Percentiles rank a stretch among this genome's conserved stretches.
Evolutionary conservation across 345 rosid species (phyloP).

Genomic region (Kernera saxatilis): DNA sequence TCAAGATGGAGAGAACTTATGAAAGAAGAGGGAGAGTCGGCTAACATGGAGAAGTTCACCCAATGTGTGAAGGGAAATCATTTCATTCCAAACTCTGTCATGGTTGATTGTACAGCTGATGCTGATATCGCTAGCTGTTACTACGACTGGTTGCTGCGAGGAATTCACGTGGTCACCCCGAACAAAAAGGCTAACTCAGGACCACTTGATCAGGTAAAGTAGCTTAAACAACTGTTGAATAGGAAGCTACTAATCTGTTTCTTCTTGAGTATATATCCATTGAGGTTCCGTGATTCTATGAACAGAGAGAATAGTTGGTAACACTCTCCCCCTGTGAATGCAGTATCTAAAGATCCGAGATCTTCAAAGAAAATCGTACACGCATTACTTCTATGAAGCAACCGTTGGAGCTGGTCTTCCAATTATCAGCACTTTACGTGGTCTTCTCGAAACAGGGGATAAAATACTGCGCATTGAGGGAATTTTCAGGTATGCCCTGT

Average conservation of each 20-base stretch:
- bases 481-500: conserved; percentile 65
- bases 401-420: conserved; percentile 99
- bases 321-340: conserved; percentile 12
- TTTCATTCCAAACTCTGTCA: conserved; percentile 81
- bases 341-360: conserved; percentile 84
- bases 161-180: conserved; percentile 87
- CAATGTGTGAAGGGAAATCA: conserved; percentile 77
- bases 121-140: conserved; percentile 68
- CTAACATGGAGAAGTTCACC: conserved; percentile 71
- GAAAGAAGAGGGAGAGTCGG: conserved; percentile 57
- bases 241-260: neutral
- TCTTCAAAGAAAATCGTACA: conserved; percentile 92
- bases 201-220: conserved; percentile 78
- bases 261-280: neutral
- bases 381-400: conserved; percentile 98
- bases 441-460: conserved; percentile 99
- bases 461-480: conserved; percentile 85
- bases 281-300: neutral
- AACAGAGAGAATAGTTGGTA: conserved; percentile 1
- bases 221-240: neutral
- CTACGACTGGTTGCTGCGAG: conserved; percentile 69
- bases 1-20: conserved; percentile 72
- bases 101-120: conserved; percentile 96
- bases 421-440: conserved; percentile 87
- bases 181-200: conserved; percentile 96